phyloP scores from a whole-genome alignment of 2,329 filamentous ascomycete species.

The Fulvia fulva region DNA sequence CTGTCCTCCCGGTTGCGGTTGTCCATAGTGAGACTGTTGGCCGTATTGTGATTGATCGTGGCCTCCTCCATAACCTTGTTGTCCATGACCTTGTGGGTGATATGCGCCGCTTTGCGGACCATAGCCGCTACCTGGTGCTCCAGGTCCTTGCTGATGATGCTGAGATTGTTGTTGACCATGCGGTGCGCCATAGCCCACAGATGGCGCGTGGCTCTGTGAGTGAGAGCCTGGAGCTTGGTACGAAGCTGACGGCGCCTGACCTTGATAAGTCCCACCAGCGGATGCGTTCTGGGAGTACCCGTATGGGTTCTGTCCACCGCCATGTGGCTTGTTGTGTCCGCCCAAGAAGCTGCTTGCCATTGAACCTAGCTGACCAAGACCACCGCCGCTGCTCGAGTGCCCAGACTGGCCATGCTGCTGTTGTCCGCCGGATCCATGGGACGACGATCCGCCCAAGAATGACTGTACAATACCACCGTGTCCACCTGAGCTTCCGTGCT shows the following conservation, averaged over 20 bases:
- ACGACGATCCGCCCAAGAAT: slow-evolving; percentile 24
- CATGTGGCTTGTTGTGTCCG: slow-evolving; percentile 30
- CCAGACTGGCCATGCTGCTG: slow-evolving; percentile 20
- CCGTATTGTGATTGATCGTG: slow-evolving; percentile 25
- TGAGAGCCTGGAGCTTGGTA: slow-evolving; percentile 29
- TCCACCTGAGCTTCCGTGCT: slow-evolving; percentile 19
- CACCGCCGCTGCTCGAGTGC: slow-evolving; percentile 18
- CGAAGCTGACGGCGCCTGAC: slow-evolving; percentile 33
- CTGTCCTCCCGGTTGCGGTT: slow-evolving; percentile 9
- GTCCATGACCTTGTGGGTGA: slow-evolving; percentile 18
- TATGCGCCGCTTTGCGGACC: slow-evolving; percentile 12
- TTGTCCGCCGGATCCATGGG: slow-evolving; percentile 17
- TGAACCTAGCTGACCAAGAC: slow-evolving; percentile 25
- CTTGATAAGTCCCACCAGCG: slow-evolving; percentile 33
- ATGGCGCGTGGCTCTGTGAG: slow-evolving; percentile 15
- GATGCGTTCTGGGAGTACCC: slow-evolving; percentile 35
- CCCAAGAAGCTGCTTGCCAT: slow-evolving; percentile 31
- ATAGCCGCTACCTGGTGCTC: slow-evolving; percentile 6
- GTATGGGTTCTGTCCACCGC: slow-evolving; percentile 28
- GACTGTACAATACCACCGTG: slow-evolving; percentile 26
- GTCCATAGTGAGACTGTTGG: slow-evolving; percentile 21
- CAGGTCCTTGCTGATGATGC: slow-evolving; percentile 8
- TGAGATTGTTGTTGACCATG: slow-evolving; percentile 19
- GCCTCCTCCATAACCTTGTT: slow-evolving; percentile 18
- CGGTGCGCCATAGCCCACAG: slow-evolving; percentile 20